Percentiles rank a stretch among this genome's conserved stretches.
Conservation (phyloP, 495 filamentous ascomycete species). For the Apodospora peruviana region DNA sequence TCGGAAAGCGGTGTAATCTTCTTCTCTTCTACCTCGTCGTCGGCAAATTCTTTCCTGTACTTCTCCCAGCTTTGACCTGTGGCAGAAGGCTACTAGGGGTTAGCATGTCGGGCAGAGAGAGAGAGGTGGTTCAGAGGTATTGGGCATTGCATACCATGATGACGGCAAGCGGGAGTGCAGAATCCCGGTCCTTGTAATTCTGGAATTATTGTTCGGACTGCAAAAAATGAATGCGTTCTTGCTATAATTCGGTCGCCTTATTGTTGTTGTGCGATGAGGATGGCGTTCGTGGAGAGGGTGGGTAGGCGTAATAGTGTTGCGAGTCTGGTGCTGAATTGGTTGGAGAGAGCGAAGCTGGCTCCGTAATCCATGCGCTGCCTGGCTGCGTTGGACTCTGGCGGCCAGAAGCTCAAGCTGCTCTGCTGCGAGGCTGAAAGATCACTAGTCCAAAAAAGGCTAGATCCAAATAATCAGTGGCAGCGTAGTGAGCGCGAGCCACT, state of each 20-base stretch:
- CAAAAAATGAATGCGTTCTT: neutral
- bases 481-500: conserved; percentile 6
- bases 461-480: neutral
- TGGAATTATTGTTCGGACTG: too few species aligned
- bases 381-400: conserved; percentile 9
- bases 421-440: conserved; percentile 25
- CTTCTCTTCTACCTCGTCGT: conserved; percentile 97
- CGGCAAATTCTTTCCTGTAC: conserved; percentile 91
- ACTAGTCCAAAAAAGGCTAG: conserved; percentile 17
- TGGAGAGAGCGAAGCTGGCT: conserved; percentile 18
- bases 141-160: conserved; percentile 22
- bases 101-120: conserved; percentile 6
- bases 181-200: neutral
- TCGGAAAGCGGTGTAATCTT: conserved; percentile 96
- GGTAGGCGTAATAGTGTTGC: too few species aligned
- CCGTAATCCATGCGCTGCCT: conserved; percentile 37
- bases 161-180: conserved; percentile 6
- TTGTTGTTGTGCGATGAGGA: conserved; percentile 12
- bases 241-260: too few species aligned
- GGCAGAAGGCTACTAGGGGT: conserved; percentile 66
- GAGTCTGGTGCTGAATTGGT: conserved; percentile 6
- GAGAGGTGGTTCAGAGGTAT: neutral
- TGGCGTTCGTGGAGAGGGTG: conserved; percentile 2
- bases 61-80: conserved; percentile 96
- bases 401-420: conserved; percentile 24